A percentile compares a stretch with the other conserved stretches of the same genome.
These are phyloP conservation scores for Candolleomyces efflorescens DNA, from an alignment of 768 basidiomycete species.

Conservation along the genomic window DNA sequence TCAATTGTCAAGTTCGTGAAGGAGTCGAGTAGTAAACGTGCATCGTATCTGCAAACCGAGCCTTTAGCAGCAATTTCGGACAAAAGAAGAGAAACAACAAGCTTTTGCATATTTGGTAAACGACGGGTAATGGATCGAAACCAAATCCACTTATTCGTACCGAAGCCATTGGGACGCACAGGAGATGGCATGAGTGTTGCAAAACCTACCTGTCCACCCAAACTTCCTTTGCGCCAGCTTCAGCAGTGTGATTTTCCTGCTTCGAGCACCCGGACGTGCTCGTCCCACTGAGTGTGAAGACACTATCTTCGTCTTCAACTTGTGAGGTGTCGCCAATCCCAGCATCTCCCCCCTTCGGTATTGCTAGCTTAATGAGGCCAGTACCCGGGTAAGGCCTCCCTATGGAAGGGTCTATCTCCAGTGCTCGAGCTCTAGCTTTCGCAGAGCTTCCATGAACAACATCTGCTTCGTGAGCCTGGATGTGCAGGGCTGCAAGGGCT, in stretches of 20 bases:
- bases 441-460: slow-evolving; percentile 53
- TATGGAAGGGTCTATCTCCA: slow-evolving; percentile 26
- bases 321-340: slow-evolving; percentile 6
- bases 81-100: slow-evolving; percentile 18
- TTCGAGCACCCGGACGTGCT: background rate
- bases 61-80: slow-evolving; percentile 14
- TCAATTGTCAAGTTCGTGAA: slow-evolving; percentile 20
- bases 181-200: slow-evolving; percentile 2
- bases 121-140: slow-evolving; percentile 7
- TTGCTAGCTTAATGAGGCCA: slow-evolving; percentile 22
- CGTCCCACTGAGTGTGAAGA: slow-evolving; percentile 7
- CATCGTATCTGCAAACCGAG: slow-evolving; percentile 61
- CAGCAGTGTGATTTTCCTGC: background rate
- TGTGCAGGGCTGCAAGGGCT: slow-evolving; percentile 26
- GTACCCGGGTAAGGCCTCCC: slow-evolving; percentile 9
- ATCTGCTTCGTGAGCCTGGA: slow-evolving; percentile 78
- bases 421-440: slow-evolving; percentile 29
- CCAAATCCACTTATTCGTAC: background rate
- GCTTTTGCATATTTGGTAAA: slow-evolving; percentile 10
- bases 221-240: slow-evolving; percentile 26
- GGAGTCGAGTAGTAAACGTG: slow-evolving; percentile 66
- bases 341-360: slow-evolving; percentile 13
- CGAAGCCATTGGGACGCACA: slow-evolving; percentile 4
- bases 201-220: slow-evolving; percentile 84
- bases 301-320: slow-evolving; percentile 20